A percentile compares a stretch with the other conserved stretches of the same genome.
phyloP scores from a whole-genome alignment of 345 rosid species.

The Angophora floribunda region DNA sequence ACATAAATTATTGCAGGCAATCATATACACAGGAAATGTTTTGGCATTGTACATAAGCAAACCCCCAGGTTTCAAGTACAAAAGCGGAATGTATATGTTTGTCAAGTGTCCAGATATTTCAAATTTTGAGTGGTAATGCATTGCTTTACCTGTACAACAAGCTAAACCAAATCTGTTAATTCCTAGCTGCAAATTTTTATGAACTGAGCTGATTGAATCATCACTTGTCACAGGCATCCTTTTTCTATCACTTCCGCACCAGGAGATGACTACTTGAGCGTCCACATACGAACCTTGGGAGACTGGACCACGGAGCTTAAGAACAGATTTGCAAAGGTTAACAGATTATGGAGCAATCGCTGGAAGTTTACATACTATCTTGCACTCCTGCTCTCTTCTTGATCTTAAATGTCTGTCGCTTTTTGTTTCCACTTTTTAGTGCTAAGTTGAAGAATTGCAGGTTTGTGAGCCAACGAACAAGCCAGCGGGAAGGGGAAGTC shows the following conservation, averaged over 20 bases:
- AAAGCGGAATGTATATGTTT: constrained; percentile 95
- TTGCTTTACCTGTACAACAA: too few species aligned
- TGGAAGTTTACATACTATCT: not conserved
- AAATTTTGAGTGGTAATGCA: constrained; percentile 61
- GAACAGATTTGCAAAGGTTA: constrained; percentile 53
- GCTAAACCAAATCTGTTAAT: not conserved
- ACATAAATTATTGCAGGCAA: constrained; percentile 44
- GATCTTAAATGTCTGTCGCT: not conserved
- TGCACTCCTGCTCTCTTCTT: not conserved
- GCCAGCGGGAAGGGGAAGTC: constrained; percentile 29
- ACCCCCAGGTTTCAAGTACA: constrained; percentile 74
- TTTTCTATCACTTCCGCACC: constrained; percentile 96
- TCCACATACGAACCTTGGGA: constrained; percentile 85
- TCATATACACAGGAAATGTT: constrained; percentile 83
- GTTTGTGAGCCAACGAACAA: constrained; percentile 49
- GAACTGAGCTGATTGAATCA: not conserved
- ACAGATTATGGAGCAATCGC: not conserved
- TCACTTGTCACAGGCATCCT: constrained; percentile 61
- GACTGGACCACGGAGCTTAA: constrained; percentile 90
- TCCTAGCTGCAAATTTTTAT: not conserved
- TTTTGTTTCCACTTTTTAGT: not conserved
- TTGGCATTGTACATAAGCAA: constrained; percentile 79
- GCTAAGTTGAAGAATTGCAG: constrained; percentile 14
- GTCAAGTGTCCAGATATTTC: constrained; percentile 84
- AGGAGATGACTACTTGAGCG: constrained; percentile 73